phyloP scores from a whole-genome alignment of 768 basidiomycete species.

The Gyrodon lividus region DNA sequence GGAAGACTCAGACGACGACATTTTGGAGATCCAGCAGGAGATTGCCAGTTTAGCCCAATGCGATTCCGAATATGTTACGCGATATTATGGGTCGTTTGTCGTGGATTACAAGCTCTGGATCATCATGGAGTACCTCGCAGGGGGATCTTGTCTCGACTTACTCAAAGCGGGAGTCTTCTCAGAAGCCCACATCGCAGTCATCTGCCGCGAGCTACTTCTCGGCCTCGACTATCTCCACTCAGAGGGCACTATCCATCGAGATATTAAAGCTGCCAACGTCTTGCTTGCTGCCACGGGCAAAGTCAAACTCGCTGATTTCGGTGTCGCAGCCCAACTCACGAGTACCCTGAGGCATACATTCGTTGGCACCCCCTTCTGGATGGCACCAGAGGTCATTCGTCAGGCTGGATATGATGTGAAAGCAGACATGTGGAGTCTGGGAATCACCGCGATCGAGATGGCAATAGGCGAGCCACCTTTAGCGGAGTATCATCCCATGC shows the following conservation, averaged over 20 bases:
- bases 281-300: conserved; percentile 86
- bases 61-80: conserved; percentile 94
- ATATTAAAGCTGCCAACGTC: conserved; percentile 98
- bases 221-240: conserved; percentile 96
- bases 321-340: conserved; percentile 96
- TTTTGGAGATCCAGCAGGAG: conserved; percentile 97
- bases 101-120: conserved; percentile 98
- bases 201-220: conserved; percentile 88
- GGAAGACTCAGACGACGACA: conserved; percentile 98
- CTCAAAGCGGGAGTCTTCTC: conserved; percentile 89
- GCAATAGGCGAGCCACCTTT: conserved; percentile 96
- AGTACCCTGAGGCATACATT: conserved; percentile 95
- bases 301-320: conserved; percentile 98
- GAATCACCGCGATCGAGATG: conserved; percentile 98
- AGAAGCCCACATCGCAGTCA: conserved; percentile 92
- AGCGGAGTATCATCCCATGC: conserved; percentile 98
- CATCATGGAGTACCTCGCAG: conserved; percentile 98
- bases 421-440: conserved; percentile 97
- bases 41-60: conserved; percentile 95
- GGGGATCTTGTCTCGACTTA: conserved; percentile 97
- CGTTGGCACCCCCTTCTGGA: conserved; percentile 97
- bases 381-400: conserved; percentile 98
- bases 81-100: conserved; percentile 96
- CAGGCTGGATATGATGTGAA: conserved; percentile 95
- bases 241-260: conserved; percentile 95